phyloP scores from a whole-genome alignment of 306 rosid genomes.

The Lagenaria siceraria region DNA sequence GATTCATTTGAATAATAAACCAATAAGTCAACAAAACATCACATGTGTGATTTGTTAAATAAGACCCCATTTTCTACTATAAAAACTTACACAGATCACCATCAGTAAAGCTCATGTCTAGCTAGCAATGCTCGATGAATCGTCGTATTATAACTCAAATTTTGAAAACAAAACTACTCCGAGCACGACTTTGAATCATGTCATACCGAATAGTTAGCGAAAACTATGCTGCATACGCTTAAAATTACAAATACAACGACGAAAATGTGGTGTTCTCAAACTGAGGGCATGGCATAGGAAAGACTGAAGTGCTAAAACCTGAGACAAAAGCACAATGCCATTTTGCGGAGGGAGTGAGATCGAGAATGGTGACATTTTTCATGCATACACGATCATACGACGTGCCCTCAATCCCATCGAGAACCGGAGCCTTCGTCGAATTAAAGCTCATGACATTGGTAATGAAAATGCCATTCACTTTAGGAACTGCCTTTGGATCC shows the following conservation, averaged over 20 bases:
- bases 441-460: slow-evolving; percentile 54
- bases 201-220: not conserved
- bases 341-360: slow-evolving; percentile 26
- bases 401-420: slow-evolving; percentile 56
- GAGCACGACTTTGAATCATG: not conserved
- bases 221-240: slow-evolving; percentile 3
- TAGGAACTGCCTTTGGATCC: slow-evolving; percentile 87
- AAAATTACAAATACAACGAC: slow-evolving; percentile 27
- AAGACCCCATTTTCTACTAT: too few species aligned
- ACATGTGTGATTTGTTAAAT: too few species aligned
- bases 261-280: slow-evolving; percentile 29
- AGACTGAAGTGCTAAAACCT: slow-evolving; percentile 52
- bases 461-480: slow-evolving; percentile 40
- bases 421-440: slow-evolving; percentile 62
- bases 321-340: slow-evolving; percentile 77
- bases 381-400: slow-evolving; percentile 63
- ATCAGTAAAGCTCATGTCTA: not conserved
- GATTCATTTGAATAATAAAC: too few species aligned
- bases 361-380: slow-evolving; percentile 50
- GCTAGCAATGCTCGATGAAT: not conserved
- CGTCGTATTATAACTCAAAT: not conserved
- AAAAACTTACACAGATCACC: not conserved
- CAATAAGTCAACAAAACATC: too few species aligned
- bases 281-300: slow-evolving; percentile 68
- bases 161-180: not conserved